Percentiles rank a stretch among this genome's conserved stretches.
Evolutionary conservation across 768 basidiomycete genomes (phyloP).

Genomic region (Nidularia pulvinata): DNA sequence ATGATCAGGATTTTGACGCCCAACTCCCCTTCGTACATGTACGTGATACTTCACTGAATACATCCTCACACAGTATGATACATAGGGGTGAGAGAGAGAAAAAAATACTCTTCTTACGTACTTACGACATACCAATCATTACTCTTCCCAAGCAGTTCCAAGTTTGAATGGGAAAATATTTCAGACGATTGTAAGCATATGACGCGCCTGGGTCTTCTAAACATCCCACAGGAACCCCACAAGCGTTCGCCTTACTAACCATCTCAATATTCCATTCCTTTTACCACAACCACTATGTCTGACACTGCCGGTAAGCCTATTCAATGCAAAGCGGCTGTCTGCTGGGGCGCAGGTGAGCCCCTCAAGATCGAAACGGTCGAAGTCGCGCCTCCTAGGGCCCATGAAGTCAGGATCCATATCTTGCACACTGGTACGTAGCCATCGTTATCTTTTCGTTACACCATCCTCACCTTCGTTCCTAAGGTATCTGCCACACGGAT

Average conservation of each 20-base stretch:
- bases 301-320: slow-evolving; percentile 76
- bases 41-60: too few relatives aligned
- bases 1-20: too few relatives aligned
- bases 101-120: too few relatives aligned
- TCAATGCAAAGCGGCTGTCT: slow-evolving; percentile 91
- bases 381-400: slow-evolving; percentile 86
- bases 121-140: too few relatives aligned
- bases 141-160: neutral
- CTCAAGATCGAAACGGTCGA: slow-evolving; percentile 91
- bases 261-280: slow-evolving; percentile 13
- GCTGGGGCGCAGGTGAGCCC: slow-evolving; percentile 90
- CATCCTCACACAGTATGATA: too few relatives aligned
- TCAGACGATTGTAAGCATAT: slow-evolving; percentile 4
- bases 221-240: neutral
- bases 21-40: too few relatives aligned
- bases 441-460: neutral
- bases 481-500: slow-evolving; percentile 97
- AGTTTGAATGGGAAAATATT: slow-evolving; percentile 5
- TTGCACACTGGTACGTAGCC: slow-evolving; percentile 75
- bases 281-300: slow-evolving; percentile 51
- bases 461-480: neutral
- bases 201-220: slow-evolving; percentile 2
- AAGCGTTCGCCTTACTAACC: slow-evolving; percentile 6
- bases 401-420: slow-evolving; percentile 94
- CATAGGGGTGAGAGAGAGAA: neutral